These are phyloP conservation scores for Pyricularia pennisetigena DNA, from an alignment of 2,329 filamentous ascomycete genomes.

Conservation along the genomic window DNA sequence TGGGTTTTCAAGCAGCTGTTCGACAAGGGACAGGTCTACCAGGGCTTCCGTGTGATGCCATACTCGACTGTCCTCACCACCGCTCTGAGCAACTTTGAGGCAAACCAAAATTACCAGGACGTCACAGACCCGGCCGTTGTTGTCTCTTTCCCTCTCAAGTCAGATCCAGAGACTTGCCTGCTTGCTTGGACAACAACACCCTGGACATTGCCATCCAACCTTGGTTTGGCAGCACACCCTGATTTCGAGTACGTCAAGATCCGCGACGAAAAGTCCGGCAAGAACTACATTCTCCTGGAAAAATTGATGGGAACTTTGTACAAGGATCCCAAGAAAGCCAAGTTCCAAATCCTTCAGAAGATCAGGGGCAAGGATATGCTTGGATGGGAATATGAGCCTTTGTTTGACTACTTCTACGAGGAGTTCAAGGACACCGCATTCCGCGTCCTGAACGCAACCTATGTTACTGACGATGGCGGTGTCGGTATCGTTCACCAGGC, in stretches of 20 bases:
- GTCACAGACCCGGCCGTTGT: slow-evolving; percentile 86
- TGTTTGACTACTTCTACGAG: slow-evolving; percentile 84
- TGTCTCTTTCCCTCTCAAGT: slow-evolving; percentile 73
- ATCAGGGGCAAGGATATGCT: slow-evolving; percentile 76
- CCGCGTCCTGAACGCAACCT: slow-evolving; percentile 70
- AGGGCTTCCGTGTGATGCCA: slow-evolving; percentile 86
- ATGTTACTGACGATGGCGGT: slow-evolving; percentile 84
- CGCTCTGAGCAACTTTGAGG: slow-evolving; percentile 86
- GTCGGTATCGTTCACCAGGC: slow-evolving; percentile 91
- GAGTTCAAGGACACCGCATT: slow-evolving; percentile 81
- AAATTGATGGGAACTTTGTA: slow-evolving; percentile 73
- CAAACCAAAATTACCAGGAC: slow-evolving; percentile 90
- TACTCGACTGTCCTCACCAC: slow-evolving; percentile 88
- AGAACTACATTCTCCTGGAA: slow-evolving; percentile 79
- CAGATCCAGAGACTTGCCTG: slow-evolving; percentile 65
- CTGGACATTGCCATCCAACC: slow-evolving; percentile 72
- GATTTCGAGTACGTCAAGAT: slow-evolving; percentile 81
- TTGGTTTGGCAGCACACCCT: slow-evolving; percentile 60
- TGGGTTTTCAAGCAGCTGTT: slow-evolving; percentile 94
- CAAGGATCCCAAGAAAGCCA: slow-evolving; percentile 92
- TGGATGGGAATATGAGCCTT: slow-evolving; percentile 80
- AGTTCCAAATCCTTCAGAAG: slow-evolving; percentile 75
- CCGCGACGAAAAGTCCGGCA: slow-evolving; percentile 69
- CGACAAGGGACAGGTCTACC: slow-evolving; percentile 82
- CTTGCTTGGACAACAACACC: slow-evolving; percentile 70